Evolutionary conservation across 495 filamentous ascomycete genomes (phyloP).

Genomic region (Neurospora sp.): DNA sequence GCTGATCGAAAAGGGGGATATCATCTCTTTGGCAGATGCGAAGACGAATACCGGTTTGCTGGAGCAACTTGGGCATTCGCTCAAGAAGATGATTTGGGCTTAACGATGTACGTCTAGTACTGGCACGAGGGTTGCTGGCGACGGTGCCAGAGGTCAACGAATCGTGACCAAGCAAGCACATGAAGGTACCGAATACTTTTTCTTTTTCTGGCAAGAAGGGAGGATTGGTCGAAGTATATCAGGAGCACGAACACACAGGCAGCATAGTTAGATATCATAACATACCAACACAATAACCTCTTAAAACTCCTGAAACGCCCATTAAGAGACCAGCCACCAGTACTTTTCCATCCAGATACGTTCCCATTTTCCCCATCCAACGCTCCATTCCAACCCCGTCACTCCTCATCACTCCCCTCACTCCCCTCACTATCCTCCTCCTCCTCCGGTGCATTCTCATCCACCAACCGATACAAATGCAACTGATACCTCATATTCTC

Average conservation of each 20-base stretch:
- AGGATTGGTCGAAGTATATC: not conserved
- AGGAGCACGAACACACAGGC: not conserved
- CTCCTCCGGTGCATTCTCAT: not conserved
- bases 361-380: not conserved
- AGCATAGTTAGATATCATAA: not conserved
- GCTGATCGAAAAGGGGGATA: conserved; percentile 59
- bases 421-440: not conserved
- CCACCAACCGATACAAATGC: conserved; percentile 53
- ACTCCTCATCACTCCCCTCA: not conserved
- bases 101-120: conserved; percentile 19
- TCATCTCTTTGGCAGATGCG: conserved; percentile 74
- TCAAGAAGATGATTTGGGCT: conserved; percentile 91
- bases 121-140: not conserved
- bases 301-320: not conserved
- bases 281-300: not conserved
- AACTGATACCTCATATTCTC: conserved; percentile 95
- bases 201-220: not conserved
- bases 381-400: not conserved
- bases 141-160: not conserved
- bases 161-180: not conserved
- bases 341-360: not conserved
- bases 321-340: not conserved
- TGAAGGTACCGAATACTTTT: not conserved
- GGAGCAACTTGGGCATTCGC: conserved; percentile 72
- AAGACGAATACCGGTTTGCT: conserved; percentile 78